Evolutionary conservation across 805 yeast genomes (phyloP).

Genomic region (Saturnispora dispora): DNA sequence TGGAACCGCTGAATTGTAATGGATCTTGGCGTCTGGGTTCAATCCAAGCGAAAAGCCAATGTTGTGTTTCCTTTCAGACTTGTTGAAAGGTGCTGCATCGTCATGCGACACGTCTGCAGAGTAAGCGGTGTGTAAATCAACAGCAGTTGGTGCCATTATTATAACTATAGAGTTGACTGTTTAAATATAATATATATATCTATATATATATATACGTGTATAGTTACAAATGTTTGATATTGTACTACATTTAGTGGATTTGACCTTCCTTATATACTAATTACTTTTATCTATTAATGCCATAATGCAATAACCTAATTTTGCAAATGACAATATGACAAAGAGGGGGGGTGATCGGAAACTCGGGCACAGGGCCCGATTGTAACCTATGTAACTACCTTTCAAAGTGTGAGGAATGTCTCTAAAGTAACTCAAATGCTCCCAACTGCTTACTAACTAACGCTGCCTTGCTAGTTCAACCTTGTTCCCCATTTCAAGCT

Average conservation of each 20-base stretch:
- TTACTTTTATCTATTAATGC: neutral
- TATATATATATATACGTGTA: neutral
- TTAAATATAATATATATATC: neutral
- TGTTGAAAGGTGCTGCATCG: conserved; percentile 17
- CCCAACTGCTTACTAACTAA: neutral
- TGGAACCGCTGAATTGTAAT: conserved; percentile 92
- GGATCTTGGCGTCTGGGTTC: conserved; percentile 54
- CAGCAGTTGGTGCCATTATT: conserved; percentile 34
- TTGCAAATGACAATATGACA: neutral
- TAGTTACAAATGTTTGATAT: no score
- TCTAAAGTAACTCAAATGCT: neutral
- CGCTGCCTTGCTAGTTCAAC: neutral
- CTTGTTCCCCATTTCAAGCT: neutral
- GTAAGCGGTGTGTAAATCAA: conserved; percentile 28
- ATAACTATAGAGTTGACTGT: neutral
- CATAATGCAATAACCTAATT: neutral
- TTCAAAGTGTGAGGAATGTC: neutral
- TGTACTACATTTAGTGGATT: neutral
- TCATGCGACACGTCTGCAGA: conserved; percentile 19
- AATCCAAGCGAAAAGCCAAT: conserved; percentile 35
- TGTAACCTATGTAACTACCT: neutral
- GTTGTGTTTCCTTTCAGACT: conserved; percentile 22
- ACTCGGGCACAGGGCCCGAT: neutral
- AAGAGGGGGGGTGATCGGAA: conserved; percentile 1
- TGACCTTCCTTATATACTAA: neutral